Conservation (phyloP, 257 asterid species). For the Rehmannia glutinosa region DNA sequence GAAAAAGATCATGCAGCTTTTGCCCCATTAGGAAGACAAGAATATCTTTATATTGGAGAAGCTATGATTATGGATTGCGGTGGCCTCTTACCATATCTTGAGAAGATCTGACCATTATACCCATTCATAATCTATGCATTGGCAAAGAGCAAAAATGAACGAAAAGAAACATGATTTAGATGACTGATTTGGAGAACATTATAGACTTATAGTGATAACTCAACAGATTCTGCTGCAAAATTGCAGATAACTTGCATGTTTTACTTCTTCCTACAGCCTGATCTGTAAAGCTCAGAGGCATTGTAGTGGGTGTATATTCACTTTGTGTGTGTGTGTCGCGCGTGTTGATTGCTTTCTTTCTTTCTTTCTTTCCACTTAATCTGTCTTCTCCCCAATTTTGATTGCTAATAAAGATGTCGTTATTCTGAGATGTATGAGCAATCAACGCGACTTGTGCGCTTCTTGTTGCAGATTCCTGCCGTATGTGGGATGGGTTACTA, state of each 20-base stretch:
- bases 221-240: too few relatives aligned
- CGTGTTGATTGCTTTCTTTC: too few relatives aligned
- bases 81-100: too few relatives aligned
- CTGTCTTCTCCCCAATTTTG: background rate
- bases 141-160: background rate
- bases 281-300: background rate
- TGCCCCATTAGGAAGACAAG: background rate
- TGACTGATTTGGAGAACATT: background rate
- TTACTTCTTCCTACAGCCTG: too few relatives aligned
- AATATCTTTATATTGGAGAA: background rate
- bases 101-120: background rate
- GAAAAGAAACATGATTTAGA: background rate
- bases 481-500: slow-evolving; percentile 98
- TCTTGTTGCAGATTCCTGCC: slow-evolving; percentile 76
- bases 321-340: too few relatives aligned
- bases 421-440: slow-evolving; percentile 11
- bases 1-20: too few relatives aligned
- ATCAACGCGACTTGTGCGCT: background rate
- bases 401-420: background rate
- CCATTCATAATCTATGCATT: background rate
- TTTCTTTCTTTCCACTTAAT: too few relatives aligned
- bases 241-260: too few relatives aligned
- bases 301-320: too few relatives aligned
- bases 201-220: too few relatives aligned
- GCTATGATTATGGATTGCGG: too few relatives aligned